Evolutionary conservation across 176 grass and related monocot species (phyloP), one percentile per base, ranked within the genome.

Genomic region (Triticum turgidum): DNA sequence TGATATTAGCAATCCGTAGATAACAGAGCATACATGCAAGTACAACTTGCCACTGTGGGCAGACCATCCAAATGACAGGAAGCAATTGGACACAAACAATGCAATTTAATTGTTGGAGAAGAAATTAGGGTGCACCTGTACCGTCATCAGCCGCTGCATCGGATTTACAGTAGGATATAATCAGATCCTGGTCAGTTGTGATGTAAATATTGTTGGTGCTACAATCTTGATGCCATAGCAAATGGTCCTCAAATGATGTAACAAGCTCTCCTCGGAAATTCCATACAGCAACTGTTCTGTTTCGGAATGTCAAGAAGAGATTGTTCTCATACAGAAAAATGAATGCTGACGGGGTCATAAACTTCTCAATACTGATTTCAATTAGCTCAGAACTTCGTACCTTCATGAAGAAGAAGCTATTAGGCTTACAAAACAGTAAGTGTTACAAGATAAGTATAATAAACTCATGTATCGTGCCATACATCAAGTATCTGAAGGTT

Each of bases 291-390:
- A 99, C 92, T 8, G 97, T 93, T 88, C 97, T 92, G 77, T 99
- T 93, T 80, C 97, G 85, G 29, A 99, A 99, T 49, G 97, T 99
- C 85, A 99, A 91, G 87, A 99, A 99, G 78, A 96, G 97, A 91
- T 99, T 93, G 83, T 99, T 99, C 85, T 99, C 94, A 6, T 99
- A 99, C 30, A 99, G 87, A 84, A 99, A 99, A 81, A 99, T 99
- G 64, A 99, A 99, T 25, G 97, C 94, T 83, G 97, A 96, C 25
- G 94, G 97, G 30, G 92, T 99, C 90, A 96, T 92, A 79, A 99
- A 99, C 67, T 96, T 86, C 45, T 89, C 92, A 33, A 88, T 86
- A 85, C 94, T 90, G 14, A 99, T 94, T 89, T 99, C 97, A 49
- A 90, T 94, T 51, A 99, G 83, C 30, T 92, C 94, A 72, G 97